A percentile compares a stretch with the other conserved stretches of the same genome.
These are phyloP conservation scores for Pleochaeta shiraiana DNA, from an alignment of 2,329 filamentous ascomycete genomes.

Conservation along the genomic window DNA sequence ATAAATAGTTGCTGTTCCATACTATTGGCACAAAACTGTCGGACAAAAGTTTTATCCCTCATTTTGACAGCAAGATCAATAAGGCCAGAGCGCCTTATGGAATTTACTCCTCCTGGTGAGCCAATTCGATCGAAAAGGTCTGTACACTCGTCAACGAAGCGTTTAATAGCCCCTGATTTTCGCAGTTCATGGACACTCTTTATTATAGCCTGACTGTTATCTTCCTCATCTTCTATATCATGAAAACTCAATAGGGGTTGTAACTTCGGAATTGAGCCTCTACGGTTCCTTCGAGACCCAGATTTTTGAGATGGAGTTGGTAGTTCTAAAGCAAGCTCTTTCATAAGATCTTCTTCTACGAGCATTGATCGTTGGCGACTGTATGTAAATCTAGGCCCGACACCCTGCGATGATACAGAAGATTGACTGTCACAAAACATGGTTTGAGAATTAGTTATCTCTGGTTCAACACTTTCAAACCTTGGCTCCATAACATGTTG, in stretches of 20 bases:
- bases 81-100: conserved; percentile 33
- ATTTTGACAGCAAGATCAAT: conserved; percentile 37
- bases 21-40: conserved; percentile 52
- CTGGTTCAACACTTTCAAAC: conserved; percentile 9
- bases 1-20: conserved; percentile 47
- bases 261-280: conserved; percentile 14
- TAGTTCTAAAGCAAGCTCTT: conserved; percentile 15
- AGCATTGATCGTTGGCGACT: conserved; percentile 18
- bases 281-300: conserved; percentile 9
- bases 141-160: conserved; percentile 42
- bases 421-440: conserved; percentile 11
- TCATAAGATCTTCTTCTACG: conserved; percentile 17
- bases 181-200: conserved; percentile 42
- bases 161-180: conserved; percentile 42
- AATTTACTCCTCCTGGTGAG: conserved; percentile 24
- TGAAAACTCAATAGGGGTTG: conserved; percentile 14
- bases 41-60: conserved; percentile 37
- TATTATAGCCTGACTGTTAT: conserved; percentile 23
- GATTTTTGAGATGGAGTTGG: conserved; percentile 9
- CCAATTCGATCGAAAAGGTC: conserved; percentile 40
- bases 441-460: conserved; percentile 4
- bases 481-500: conserved; percentile 6
- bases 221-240: conserved; percentile 15
- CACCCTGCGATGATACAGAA: conserved; percentile 13
- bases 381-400: conserved; percentile 18